Evolutionary conservation across 1,284 basidiomycete genomes (phyloP).

Genomic region (Xanthoconium separans): DNA sequence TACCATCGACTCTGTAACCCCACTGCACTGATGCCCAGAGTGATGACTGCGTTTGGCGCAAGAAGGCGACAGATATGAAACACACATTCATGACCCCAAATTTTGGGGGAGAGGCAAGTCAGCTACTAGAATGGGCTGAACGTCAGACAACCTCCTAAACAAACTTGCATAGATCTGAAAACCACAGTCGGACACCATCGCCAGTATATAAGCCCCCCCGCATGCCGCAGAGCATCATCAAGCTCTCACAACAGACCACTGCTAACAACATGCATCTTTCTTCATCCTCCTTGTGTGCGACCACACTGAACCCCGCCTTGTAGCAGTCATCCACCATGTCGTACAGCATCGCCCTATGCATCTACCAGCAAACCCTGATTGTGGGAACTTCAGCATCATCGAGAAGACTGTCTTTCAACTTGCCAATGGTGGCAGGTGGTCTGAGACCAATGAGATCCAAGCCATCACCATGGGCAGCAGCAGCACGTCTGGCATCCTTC

Average conservation of each 20-base stretch:
- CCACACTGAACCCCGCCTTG: neutral
- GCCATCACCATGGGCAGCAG: constrained; percentile 36
- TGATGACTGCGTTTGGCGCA: too few relatives aligned
- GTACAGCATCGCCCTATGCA: constrained; percentile 33
- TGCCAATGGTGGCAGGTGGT: constrained; percentile 37
- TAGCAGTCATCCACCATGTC: constrained; percentile 20
- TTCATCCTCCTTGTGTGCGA: too few relatives aligned
- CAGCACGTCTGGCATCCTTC: constrained; percentile 40
- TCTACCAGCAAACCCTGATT: constrained; percentile 31
- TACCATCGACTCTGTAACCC: too few relatives aligned
- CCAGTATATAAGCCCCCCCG: neutral
- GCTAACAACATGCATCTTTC: neutral
- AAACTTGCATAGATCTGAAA: too few relatives aligned
- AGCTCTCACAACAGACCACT: neutral
- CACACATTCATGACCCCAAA: too few relatives aligned
- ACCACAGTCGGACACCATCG: too few relatives aligned
- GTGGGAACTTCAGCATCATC: constrained; percentile 32
- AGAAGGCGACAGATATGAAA: too few relatives aligned
- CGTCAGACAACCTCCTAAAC: too few relatives aligned
- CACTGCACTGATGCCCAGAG: too few relatives aligned
- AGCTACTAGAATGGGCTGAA: too few relatives aligned
- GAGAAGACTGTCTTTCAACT: constrained; percentile 37
- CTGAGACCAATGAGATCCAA: constrained; percentile 13
- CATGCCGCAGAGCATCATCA: neutral
- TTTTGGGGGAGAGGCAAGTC: too few relatives aligned